These are phyloP conservation scores for Castanea sativa DNA, from an alignment of 306 rosid genomes.

Conservation along the genomic window DNA sequence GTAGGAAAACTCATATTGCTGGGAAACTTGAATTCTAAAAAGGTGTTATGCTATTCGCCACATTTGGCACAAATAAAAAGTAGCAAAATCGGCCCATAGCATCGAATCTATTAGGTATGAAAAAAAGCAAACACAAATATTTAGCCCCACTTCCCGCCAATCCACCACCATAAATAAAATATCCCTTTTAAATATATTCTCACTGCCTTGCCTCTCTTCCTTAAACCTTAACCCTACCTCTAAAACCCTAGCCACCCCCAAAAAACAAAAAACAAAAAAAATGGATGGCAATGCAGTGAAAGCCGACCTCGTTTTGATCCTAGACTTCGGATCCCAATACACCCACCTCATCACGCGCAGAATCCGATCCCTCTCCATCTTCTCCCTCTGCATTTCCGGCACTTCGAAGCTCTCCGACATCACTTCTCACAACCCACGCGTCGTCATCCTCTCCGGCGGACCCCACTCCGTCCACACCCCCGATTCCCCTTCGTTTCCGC, in stretches of 20 bases:
- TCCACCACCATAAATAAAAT: neutral
- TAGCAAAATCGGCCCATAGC: too few relatives aligned
- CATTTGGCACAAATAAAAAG: too few relatives aligned
- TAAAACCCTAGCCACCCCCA: constrained; percentile 14
- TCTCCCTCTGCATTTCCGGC: constrained; percentile 89
- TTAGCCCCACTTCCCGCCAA: constrained; percentile 25
- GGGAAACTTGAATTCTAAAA: too few relatives aligned
- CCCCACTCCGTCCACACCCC: constrained; percentile 93
- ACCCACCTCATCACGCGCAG: constrained; percentile 98
- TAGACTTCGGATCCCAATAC: constrained; percentile 91
- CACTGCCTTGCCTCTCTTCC: neutral
- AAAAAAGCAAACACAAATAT: neutral
- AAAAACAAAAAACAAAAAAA: neutral
- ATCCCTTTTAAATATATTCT: too few relatives aligned
- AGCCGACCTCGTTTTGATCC: constrained; percentile 71
- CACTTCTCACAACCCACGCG: constrained; percentile 59
- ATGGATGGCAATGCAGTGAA: constrained; percentile 67
- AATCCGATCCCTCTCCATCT: constrained; percentile 72
- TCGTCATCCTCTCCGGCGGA: constrained; percentile 91
- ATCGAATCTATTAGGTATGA: too few relatives aligned
- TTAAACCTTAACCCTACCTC: constrained; percentile 48
- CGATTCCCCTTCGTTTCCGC: constrained; percentile 72
- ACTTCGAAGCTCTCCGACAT: constrained; percentile 69
- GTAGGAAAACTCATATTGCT: too few relatives aligned
- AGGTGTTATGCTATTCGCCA: too few relatives aligned